Evolutionary conservation across 2,329 filamentous ascomycete species (phyloP).

Genomic region (Ceratocystis diversiconidia): DNA sequence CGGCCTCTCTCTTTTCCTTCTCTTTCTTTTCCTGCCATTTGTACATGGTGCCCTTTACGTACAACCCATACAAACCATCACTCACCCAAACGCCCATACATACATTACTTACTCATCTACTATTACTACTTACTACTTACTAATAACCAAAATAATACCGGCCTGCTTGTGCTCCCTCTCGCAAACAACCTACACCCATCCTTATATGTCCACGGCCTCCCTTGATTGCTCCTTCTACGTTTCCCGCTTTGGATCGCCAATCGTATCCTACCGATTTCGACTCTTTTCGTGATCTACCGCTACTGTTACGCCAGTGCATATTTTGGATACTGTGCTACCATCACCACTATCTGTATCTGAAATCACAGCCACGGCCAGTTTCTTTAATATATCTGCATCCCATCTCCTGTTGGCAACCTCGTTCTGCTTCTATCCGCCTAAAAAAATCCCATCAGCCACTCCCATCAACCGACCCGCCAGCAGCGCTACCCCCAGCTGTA

Average conservation of each 20-base stretch:
- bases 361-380: neutral
- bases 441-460: neutral
- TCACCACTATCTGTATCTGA: neutral
- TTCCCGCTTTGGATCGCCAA: neutral
- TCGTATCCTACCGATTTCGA: neutral
- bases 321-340: neutral
- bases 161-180: neutral
- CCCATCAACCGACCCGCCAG: neutral
- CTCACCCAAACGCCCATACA: neutral
- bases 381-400: neutral
- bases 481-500: neutral
- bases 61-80: neutral
- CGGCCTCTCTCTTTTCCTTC: conserved; percentile 5
- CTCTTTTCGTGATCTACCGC: neutral
- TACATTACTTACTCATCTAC: neutral
- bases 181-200: neutral
- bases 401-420: neutral
- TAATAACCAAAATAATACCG: neutral
- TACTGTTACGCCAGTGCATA: neutral
- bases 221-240: neutral
- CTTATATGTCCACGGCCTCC: neutral
- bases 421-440: neutral
- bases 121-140: neutral
- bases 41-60: neutral
- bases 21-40: neutral